Conservation (phyloP, 495 filamentous ascomycete genomes). For the Hamigera avellanea region DNA sequence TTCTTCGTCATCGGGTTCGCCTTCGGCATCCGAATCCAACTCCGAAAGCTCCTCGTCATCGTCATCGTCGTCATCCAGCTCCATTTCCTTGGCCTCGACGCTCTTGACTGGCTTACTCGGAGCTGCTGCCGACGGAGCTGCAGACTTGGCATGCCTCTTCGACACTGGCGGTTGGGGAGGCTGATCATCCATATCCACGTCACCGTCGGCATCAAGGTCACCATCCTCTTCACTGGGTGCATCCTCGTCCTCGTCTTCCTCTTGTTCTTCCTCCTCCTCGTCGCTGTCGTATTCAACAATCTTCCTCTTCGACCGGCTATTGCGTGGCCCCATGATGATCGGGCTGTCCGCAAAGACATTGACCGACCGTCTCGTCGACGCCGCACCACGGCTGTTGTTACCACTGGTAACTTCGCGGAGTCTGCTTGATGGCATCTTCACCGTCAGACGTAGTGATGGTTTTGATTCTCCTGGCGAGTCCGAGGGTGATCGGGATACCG, state of each 20-base stretch:
- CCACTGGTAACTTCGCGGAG: conserved; percentile 58
- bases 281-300: conserved; percentile 55
- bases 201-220: conserved; percentile 42
- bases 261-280: conserved; percentile 40
- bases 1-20: conserved; percentile 37
- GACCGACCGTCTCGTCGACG: conserved; percentile 22
- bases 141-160: conserved; percentile 19
- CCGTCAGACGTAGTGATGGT: conserved; percentile 63
- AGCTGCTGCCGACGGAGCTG: conserved; percentile 17
- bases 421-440: conserved; percentile 77
- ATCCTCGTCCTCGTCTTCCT: conserved; percentile 49
- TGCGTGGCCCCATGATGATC: conserved; percentile 49
- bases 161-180: conserved; percentile 27
- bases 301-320: conserved; percentile 54
- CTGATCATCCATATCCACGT: conserved; percentile 45
- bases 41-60: conserved; percentile 47
- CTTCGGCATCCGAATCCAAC: conserved; percentile 39
- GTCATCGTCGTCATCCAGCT: conserved; percentile 36
- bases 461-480: conserved; percentile 43
- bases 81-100: conserved; percentile 52
- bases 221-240: conserved; percentile 48
- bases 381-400: conserved; percentile 16
- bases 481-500: conserved; percentile 43
- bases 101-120: conserved; percentile 29
- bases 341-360: conserved; percentile 43